Evolutionary conservation across 2,329 filamentous ascomycete genomes (phyloP).

Genomic region (Ascochyta lentis): DNA sequence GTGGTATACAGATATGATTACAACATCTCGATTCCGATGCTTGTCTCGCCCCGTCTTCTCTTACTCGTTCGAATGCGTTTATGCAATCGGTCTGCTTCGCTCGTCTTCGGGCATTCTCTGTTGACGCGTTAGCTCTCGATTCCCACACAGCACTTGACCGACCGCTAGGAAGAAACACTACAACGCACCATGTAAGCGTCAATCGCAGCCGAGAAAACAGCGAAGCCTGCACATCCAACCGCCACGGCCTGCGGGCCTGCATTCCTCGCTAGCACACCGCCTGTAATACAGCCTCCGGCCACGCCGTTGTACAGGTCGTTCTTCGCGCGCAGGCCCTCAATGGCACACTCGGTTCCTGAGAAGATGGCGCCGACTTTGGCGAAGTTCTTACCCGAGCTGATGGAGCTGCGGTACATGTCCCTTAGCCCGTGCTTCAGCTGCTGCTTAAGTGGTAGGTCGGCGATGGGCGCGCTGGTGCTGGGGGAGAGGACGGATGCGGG

Average conservation of each 20-base stretch:
- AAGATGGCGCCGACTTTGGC: slow-evolving; percentile 92
- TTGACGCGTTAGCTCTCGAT: slow-evolving; percentile 9
- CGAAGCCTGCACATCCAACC: slow-evolving; percentile 90
- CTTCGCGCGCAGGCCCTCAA: slow-evolving; percentile 90
- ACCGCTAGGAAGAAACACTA: background rate
- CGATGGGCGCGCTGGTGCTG: slow-evolving; percentile 56
- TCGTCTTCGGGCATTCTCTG: slow-evolving; percentile 51
- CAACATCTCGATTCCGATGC: background rate
- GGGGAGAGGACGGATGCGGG: slow-evolving; percentile 32
- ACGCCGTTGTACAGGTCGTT: slow-evolving; percentile 92
- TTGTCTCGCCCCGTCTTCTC: background rate
- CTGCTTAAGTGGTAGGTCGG: slow-evolving; percentile 77
- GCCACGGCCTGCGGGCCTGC: slow-evolving; percentile 89
- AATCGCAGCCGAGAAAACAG: slow-evolving; percentile 89
- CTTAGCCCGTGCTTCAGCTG: slow-evolving; percentile 87
- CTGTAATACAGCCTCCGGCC: slow-evolving; percentile 87
- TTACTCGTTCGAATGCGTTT: background rate
- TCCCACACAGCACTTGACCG: background rate
- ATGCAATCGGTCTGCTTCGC: slow-evolving; percentile 49
- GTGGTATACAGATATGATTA: slow-evolving; percentile 26
- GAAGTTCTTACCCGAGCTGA: slow-evolving; percentile 88
- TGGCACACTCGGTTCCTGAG: slow-evolving; percentile 91
- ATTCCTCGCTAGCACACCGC: slow-evolving; percentile 83
- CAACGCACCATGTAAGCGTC: slow-evolving; percentile 77
- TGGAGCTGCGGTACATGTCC: slow-evolving; percentile 89